Percentiles rank a stretch among this genome's conserved stretches.
phyloP scores from a whole-genome alignment of 106 monocot species.

The Dendrobium nobile region DNA sequence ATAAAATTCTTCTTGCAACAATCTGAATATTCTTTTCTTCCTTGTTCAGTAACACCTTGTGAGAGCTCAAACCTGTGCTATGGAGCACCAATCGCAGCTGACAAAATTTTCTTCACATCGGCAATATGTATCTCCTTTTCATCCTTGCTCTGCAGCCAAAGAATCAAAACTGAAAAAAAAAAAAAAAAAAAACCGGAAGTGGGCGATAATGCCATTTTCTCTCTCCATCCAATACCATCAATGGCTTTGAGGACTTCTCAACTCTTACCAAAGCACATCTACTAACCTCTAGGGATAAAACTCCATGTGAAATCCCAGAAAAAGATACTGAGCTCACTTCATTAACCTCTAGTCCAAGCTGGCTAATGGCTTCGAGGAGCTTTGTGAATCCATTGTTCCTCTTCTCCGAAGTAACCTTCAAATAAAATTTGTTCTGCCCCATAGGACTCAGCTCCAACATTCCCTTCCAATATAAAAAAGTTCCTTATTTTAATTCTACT shows the following conservation, averaged over 20 bases:
- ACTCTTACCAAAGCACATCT: not conserved
- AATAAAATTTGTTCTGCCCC: conserved; percentile 33
- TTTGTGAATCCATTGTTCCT: conserved; percentile 19
- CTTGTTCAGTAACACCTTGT: not conserved
- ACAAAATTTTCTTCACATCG: conserved; percentile 1
- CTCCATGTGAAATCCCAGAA: conserved; percentile 20
- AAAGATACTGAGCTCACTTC: conserved; percentile 23
- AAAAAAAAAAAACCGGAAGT: not conserved
- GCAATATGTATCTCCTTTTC: conserved; percentile 2
- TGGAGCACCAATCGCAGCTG: not conserved
- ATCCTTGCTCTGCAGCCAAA: not conserved
- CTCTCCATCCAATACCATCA: not conserved
- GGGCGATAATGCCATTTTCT: not conserved
- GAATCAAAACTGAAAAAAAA: not conserved
- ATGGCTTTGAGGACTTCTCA: not conserved
- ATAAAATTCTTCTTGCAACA: not conserved
- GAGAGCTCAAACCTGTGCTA: not conserved
- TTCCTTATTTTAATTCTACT: not conserved
- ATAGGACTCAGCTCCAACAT: conserved; percentile 33
- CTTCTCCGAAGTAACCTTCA: conserved; percentile 27
- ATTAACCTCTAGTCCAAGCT: conserved; percentile 25
- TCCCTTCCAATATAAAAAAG: conserved; percentile 9
- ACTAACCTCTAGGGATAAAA: conserved; percentile 37
- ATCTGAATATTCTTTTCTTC: not conserved
- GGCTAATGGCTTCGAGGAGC: conserved; percentile 30